phyloP scores from a whole-genome alignment of 495 filamentous ascomycete genomes.

The Hypoxylon rickii region DNA sequence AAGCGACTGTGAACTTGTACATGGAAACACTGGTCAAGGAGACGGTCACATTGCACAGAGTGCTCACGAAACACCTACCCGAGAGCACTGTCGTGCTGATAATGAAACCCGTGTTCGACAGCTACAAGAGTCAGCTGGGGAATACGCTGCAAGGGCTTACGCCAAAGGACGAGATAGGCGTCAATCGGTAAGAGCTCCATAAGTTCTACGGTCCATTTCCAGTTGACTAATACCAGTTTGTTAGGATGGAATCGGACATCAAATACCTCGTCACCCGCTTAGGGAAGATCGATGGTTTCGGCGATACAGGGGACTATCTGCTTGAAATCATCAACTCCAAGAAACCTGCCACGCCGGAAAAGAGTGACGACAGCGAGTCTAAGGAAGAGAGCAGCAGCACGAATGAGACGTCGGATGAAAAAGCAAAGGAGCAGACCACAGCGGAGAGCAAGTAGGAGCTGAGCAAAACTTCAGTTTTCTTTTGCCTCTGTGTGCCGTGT shows the following conservation, averaged over 20 bases:
- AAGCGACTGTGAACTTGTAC: slow-evolving; percentile 62
- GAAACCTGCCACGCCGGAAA: slow-evolving; percentile 18
- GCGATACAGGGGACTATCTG: slow-evolving; percentile 69
- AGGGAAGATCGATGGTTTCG: slow-evolving; percentile 79
- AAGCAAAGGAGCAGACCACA: slow-evolving; percentile 4
- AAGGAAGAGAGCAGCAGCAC: slow-evolving; percentile 17
- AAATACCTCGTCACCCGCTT: slow-evolving; percentile 75
- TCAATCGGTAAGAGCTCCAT: slow-evolving; percentile 66
- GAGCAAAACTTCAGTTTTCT: slow-evolving; percentile 12
- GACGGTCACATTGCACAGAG: slow-evolving; percentile 83
- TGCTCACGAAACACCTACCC: slow-evolving; percentile 81
- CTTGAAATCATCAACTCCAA: slow-evolving; percentile 71
- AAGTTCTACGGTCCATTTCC: slow-evolving; percentile 60
- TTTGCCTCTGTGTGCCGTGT: slow-evolving; percentile 11
- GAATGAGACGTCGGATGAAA: neutral
- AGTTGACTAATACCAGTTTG: slow-evolving; percentile 20
- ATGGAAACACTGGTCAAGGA: slow-evolving; percentile 93
- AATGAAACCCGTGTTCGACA: slow-evolving; percentile 87
- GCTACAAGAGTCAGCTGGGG: slow-evolving; percentile 82
- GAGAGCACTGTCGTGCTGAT: slow-evolving; percentile 80
- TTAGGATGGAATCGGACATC: slow-evolving; percentile 79
- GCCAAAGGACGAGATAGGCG: slow-evolving; percentile 68
- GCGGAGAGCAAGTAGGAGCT: slow-evolving; percentile 18
- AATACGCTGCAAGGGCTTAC: slow-evolving; percentile 71
- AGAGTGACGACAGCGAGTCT: neutral